Conservation (phyloP, 129 eudicot species). For the Flaveria linearis region DNA sequence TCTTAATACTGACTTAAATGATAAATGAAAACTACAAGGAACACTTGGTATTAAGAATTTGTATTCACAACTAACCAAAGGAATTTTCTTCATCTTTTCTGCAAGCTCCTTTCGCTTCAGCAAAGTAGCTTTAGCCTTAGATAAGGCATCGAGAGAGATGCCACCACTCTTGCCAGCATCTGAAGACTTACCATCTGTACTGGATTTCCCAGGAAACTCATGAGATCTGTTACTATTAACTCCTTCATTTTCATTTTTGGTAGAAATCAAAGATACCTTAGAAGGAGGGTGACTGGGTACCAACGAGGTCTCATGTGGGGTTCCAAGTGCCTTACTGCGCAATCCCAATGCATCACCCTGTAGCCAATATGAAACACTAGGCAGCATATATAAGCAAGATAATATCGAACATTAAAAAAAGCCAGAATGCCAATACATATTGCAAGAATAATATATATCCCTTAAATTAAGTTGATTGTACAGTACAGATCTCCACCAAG, state of each 20-base stretch:
- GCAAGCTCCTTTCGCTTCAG: conserved; percentile 80
- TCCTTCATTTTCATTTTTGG: conserved; percentile 98
- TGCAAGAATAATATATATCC: background rate
- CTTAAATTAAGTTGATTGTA: conserved; percentile 5
- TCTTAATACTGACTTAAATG: background rate
- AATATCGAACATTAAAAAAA: background rate
- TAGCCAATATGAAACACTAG: no score
- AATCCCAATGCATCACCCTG: conserved; percentile 56
- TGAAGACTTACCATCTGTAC: conserved; percentile 94
- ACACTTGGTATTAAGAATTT: background rate
- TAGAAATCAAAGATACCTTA: conserved; percentile 96
- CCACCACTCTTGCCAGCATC: conserved; percentile 70
- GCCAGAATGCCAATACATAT: background rate
- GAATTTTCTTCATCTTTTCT: conserved; percentile 75
- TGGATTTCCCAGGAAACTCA: conserved; percentile 99
- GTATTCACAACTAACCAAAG: conserved; percentile 48
- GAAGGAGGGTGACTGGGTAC: conserved; percentile 48
- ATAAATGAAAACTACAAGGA: background rate
- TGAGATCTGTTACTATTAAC: conserved; percentile 98
- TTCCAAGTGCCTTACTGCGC: conserved; percentile 48
- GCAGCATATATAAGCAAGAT: conserved; percentile 14
- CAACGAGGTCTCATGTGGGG: conserved; percentile 40
- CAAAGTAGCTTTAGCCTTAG: conserved; percentile 81
- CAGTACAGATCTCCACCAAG: conserved; percentile 3
- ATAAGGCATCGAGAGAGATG: conserved; percentile 83